Conservation (phyloP, 257 asterid genomes). For the Solanum bukasovii region DNA sequence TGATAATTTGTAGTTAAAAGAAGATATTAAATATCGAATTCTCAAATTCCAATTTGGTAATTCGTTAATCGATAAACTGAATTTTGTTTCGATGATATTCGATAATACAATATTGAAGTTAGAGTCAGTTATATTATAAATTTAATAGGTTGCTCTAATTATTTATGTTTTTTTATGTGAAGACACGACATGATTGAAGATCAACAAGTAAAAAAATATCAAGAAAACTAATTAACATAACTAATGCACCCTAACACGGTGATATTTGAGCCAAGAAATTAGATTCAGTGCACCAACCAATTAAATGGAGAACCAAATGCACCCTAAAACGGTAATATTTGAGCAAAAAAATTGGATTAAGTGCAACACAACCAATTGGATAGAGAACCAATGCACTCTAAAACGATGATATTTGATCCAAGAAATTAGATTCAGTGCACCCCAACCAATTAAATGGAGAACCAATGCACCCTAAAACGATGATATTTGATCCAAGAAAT, state of each 20-base stretch:
- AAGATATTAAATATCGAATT: neutral
- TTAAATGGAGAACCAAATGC: neutral
- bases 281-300: too few relatives aligned
- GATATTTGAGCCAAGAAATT: too few relatives aligned
- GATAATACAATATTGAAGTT: neutral
- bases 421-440: neutral
- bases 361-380: neutral
- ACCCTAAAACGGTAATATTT: neutral
- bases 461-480: too few relatives aligned
- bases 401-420: too few relatives aligned
- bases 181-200: neutral
- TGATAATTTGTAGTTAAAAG: neutral
- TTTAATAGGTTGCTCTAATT: too few relatives aligned
- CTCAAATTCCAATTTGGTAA: too few relatives aligned
- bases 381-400: neutral
- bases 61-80: too few relatives aligned
- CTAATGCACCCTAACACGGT: too few relatives aligned
- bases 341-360: too few relatives aligned
- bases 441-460: too few relatives aligned
- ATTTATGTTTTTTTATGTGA: too few relatives aligned
- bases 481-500: neutral
- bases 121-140: neutral
- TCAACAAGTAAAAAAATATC: too few relatives aligned
- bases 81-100: neutral
- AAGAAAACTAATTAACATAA: neutral